A percentile compares a stretch with the other conserved stretches of the same genome.
Evolutionary conservation across 805 yeast genomes (phyloP).

Genomic region (Candida yuanshanica): DNA sequence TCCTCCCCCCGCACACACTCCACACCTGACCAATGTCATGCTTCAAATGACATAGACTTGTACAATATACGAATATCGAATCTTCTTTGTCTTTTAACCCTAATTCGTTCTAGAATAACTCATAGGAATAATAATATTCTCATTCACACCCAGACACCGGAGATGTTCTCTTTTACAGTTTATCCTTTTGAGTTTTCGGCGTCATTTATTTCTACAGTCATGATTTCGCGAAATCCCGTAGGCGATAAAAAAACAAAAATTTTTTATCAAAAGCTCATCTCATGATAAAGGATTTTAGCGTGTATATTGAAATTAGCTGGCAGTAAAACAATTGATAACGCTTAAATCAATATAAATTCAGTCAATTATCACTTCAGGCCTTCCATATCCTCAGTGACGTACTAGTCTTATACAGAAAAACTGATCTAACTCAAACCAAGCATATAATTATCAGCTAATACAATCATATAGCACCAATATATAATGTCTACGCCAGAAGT

Average conservation of each 20-base stretch:
- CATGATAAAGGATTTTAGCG: neutral
- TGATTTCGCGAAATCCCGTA: neutral
- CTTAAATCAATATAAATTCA: neutral
- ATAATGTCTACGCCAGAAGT: slow-evolving; percentile 8
- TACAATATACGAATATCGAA: no score
- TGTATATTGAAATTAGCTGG: neutral
- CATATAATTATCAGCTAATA: no score
- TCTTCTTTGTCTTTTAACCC: no score
- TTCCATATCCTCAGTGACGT: neutral
- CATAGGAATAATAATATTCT: no score
- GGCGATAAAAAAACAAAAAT: neutral
- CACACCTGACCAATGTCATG: no score
- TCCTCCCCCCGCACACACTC: no score
- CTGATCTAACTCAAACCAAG: no score
- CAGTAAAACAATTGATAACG: neutral
- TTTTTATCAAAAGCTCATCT: neutral
- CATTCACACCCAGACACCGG: neutral
- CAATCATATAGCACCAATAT: neutral
- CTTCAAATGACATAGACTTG: no score
- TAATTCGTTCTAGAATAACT: no score
- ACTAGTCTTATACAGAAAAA: no score
- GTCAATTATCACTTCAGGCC: neutral
- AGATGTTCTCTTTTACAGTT: no score
- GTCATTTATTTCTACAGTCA: neutral
- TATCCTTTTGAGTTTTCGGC: neutral